Evolutionary conservation across 1,284 basidiomycete species (phyloP).

Genomic region (Austroboletus novae-zelandiae): DNA sequence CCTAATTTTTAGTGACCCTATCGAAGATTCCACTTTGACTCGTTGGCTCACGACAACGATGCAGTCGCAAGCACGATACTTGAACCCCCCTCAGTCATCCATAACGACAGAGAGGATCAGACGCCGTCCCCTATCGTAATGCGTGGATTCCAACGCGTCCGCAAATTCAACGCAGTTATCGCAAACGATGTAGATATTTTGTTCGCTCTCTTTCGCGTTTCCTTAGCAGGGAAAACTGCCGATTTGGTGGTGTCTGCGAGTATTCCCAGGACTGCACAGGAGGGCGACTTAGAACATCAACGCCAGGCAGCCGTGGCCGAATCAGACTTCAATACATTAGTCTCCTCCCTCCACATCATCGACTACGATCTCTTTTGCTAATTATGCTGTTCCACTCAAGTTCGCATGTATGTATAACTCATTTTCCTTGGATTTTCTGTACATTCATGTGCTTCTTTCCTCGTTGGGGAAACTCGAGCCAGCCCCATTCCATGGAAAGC

Average conservation of each 20-base stretch:
- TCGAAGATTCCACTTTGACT: constrained; percentile 85
- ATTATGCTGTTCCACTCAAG: constrained; percentile 6
- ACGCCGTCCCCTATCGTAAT: constrained; percentile 65
- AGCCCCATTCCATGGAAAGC: background rate
- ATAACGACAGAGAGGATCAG: constrained; percentile 42
- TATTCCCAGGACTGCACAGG: constrained; percentile 51
- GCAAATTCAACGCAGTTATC: constrained; percentile 69
- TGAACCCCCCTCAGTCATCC: constrained; percentile 33
- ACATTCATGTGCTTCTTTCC: background rate
- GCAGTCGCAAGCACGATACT: constrained; percentile 55
- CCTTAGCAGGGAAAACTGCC: constrained; percentile 50
- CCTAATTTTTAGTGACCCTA: constrained; percentile 9
- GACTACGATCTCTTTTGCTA: constrained; percentile 77
- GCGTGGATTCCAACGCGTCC: constrained; percentile 66
- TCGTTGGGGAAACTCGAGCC: background rate
- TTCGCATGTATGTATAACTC: no score
- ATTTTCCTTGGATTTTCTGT: background rate
- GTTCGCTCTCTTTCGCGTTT: constrained; percentile 79
- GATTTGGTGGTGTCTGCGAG: constrained; percentile 86
- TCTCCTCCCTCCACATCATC: constrained; percentile 61
- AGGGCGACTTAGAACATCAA: constrained; percentile 42
- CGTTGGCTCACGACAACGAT: constrained; percentile 90
- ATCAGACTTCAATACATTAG: constrained; percentile 56
- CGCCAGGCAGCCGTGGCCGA: constrained; percentile 30
- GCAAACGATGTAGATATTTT: constrained; percentile 72